Conservation (phyloP, 352 stramenopile species). For the Pythium apleroticum region DNA sequence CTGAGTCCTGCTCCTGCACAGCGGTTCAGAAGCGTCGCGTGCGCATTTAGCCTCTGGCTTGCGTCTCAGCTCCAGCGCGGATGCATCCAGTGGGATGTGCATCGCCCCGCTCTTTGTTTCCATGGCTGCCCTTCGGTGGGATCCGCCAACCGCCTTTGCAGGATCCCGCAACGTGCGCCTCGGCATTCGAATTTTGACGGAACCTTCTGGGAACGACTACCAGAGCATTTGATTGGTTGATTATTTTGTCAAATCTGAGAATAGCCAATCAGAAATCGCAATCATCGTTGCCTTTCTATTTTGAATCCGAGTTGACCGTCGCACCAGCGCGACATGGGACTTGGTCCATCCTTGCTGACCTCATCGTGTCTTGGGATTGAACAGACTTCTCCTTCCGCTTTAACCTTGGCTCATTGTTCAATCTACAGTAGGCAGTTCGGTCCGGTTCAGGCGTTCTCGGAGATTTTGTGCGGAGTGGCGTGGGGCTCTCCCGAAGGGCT, state of each 20-base stretch:
- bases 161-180: neutral
- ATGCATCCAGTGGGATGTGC: conserved; percentile 2
- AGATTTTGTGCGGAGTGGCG: neutral
- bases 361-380: neutral
- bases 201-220: neutral
- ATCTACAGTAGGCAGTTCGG: neutral
- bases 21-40: conserved; percentile 6
- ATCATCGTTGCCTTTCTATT: neutral
- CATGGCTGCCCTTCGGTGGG: neutral
- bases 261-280: neutral
- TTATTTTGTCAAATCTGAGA: neutral
- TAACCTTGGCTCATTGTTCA: neutral
- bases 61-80: neutral
- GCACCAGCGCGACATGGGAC: neutral
- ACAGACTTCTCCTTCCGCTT: neutral
- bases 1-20: neutral
- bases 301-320: neutral
- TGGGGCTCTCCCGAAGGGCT: neutral
- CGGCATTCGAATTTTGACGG: neutral
- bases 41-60: neutral
- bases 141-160: neutral
- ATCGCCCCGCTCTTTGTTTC: neutral
- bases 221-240: neutral
- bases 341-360: conserved; percentile 1
- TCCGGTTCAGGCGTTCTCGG: neutral